These are phyloP conservation scores for Castanea mollissima DNA, from an alignment of 306 rosid genomes.

Conservation along the genomic window DNA sequence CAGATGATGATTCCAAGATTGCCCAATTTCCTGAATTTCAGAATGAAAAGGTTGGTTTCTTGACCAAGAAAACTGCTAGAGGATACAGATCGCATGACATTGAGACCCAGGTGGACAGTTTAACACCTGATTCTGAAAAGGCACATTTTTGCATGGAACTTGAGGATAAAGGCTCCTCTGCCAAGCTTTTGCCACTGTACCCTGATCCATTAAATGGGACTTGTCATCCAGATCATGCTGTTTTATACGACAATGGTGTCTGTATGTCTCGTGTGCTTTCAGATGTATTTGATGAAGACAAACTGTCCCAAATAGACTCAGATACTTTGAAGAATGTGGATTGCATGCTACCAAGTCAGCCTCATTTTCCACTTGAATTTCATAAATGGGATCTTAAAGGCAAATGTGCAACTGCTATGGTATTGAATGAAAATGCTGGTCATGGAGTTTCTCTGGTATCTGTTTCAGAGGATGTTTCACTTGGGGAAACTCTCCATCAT, in stretches of 20 bases:
- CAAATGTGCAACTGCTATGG: constrained; percentile 33
- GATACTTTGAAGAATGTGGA: constrained; percentile 18
- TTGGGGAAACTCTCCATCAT: constrained; percentile 18
- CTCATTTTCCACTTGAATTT: constrained; percentile 23
- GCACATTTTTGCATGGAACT: constrained; percentile 19
- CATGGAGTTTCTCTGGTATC: not conserved
- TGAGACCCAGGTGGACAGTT: constrained; percentile 8
- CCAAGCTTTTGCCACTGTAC: constrained; percentile 21
- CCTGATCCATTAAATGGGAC: constrained; percentile 16
- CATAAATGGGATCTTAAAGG: constrained; percentile 59
- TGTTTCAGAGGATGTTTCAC: not conserved
- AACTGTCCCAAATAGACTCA: constrained; percentile 15
- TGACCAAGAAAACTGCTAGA: constrained; percentile 19
- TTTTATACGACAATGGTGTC: not conserved
- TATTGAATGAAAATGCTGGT: constrained; percentile 16
- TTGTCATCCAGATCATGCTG: constrained; percentile 4
- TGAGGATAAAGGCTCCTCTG: constrained; percentile 18
- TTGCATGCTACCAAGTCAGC: constrained; percentile 21
- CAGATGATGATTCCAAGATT: constrained; percentile 14
- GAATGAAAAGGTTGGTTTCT: constrained; percentile 7
- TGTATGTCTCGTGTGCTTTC: not conserved
- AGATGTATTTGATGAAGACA: constrained; percentile 9
- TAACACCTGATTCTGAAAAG: constrained; percentile 14
- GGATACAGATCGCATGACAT: constrained; percentile 25
- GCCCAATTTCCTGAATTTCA: constrained; percentile 13